These are phyloP conservation scores for Adansonia gregorii DNA, from an alignment of 441 rosid genomes.

Conservation along the genomic window DNA sequence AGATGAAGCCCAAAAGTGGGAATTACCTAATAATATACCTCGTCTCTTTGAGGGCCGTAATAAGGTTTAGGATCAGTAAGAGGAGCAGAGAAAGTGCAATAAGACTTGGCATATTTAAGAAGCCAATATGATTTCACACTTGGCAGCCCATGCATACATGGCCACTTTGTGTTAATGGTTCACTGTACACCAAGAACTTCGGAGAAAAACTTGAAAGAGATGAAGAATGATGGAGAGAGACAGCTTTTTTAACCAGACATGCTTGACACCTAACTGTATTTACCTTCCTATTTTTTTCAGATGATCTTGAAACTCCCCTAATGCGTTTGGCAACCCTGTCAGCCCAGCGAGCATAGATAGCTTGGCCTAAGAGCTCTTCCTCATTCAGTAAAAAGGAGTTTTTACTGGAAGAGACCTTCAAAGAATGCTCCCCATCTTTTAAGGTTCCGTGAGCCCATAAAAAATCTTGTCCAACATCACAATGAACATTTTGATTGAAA, in stretches of 20 bases:
- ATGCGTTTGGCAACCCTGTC: conserved; percentile 81
- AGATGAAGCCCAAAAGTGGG: conserved; percentile 70
- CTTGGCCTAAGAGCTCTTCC: conserved; percentile 78
- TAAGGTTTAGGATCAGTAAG: conserved; percentile 65
- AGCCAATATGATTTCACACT: conserved; percentile 81
- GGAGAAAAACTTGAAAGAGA: conserved; percentile 70
- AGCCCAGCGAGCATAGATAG: conserved; percentile 92
- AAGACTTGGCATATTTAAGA: conserved; percentile 58
- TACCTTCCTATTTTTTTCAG: conserved; percentile 51
- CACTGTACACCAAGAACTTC: conserved; percentile 82
- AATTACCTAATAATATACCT: conserved; percentile 54
- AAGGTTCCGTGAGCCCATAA: conserved; percentile 73
- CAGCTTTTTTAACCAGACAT: conserved; percentile 62
- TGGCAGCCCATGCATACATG: conserved; percentile 87
- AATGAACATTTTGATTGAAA: conserved; percentile 48
- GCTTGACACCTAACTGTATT: conserved; percentile 66
- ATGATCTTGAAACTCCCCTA: conserved; percentile 40
- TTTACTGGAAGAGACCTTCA: conserved; percentile 58
- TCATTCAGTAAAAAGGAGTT: conserved; percentile 58
- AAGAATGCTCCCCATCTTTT: conserved; percentile 67
- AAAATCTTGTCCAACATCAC: conserved; percentile 46
- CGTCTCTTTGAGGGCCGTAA: conserved; percentile 54
- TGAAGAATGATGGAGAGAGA: conserved; percentile 81
- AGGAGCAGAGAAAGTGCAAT: conserved; percentile 56
- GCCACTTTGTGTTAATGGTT: conserved; percentile 64